Percentiles rank a stretch among this genome's conserved stretches.
Evolutionary conservation across 2,329 filamentous ascomycete species (phyloP).

Genomic region (Rhytidhysteron rufulum): DNA sequence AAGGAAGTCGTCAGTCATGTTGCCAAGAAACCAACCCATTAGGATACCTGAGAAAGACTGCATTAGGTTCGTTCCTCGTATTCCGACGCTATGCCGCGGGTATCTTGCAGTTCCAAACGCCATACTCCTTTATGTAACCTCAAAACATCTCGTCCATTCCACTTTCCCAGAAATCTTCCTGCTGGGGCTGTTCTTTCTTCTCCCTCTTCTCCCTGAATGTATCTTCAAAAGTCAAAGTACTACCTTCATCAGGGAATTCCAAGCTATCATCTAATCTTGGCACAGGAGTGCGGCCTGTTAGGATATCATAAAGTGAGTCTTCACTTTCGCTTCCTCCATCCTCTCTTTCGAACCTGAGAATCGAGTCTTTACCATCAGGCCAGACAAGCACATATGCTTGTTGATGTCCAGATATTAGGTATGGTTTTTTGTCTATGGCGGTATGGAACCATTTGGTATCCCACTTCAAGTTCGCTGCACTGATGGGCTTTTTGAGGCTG

Average conservation of each 20-base stretch:
- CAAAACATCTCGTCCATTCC: constrained; percentile 4
- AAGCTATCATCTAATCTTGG: constrained; percentile 21
- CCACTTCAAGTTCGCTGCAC: constrained; percentile 17
- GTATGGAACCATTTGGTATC: constrained; percentile 25
- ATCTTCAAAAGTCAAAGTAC: constrained; percentile 36
- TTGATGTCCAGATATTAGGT: constrained; percentile 33
- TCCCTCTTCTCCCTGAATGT: constrained; percentile 39
- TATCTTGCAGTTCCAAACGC: neutral
- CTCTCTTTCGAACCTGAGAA: constrained; percentile 25
- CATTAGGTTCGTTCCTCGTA: too few relatives aligned
- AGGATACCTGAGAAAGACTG: too few relatives aligned
- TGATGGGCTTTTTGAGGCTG: constrained; percentile 20
- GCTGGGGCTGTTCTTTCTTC: neutral
- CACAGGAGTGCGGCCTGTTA: constrained; percentile 44
- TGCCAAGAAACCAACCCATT: too few relatives aligned
- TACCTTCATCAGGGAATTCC: constrained; percentile 23
- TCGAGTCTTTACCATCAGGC: constrained; percentile 38
- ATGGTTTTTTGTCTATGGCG: constrained; percentile 25
- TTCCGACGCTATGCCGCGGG: neutral
- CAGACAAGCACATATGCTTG: constrained; percentile 38
- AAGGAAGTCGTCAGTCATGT: too few relatives aligned
- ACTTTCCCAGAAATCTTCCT: constrained; percentile 1
- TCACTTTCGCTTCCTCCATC: constrained; percentile 39
- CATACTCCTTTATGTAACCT: neutral
- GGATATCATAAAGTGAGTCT: constrained; percentile 46